phyloP scores from a whole-genome alignment of 441 rosid genomes.

The Adansonia madagascariensis region DNA sequence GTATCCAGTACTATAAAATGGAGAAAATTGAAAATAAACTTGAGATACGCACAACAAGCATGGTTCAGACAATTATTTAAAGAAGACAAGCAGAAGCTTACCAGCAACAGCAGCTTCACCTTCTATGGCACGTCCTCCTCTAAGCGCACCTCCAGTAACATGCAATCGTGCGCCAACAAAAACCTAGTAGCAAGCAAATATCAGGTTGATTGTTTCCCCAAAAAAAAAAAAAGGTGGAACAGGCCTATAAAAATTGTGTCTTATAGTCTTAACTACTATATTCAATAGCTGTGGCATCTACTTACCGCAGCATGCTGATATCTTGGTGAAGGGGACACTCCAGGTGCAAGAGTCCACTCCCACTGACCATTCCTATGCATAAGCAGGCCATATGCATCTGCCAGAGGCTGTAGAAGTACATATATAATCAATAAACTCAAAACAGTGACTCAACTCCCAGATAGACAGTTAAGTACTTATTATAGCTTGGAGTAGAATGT shows the following conservation, averaged over 20 bases:
- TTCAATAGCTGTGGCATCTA: conserved; percentile 20
- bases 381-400: conserved; percentile 96
- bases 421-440: conserved; percentile 25
- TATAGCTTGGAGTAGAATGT: neutral
- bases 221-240: neutral
- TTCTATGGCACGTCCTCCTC: conserved; percentile 89
- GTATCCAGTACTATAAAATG: conserved; percentile 81
- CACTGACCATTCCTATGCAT: conserved; percentile 99
- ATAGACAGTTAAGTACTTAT: neutral
- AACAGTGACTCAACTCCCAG: neutral
- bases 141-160: conserved; percentile 88
- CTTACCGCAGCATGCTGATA: conserved; percentile 97
- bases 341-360: conserved; percentile 99
- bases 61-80: neutral
- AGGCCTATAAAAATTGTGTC: conserved; percentile 18
- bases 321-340: conserved; percentile 97
- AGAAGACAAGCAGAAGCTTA: conserved; percentile 36
- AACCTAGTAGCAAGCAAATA: conserved; percentile 59
- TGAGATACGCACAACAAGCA: neutral
- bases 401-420: conserved; percentile 70
- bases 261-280: conserved; percentile 5
- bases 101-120: conserved; percentile 93
- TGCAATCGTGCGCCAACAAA: conserved; percentile 97
- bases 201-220: conserved; percentile 1
- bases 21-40: conserved; percentile 14